Evolutionary conservation across 352 stramenopile species (phyloP).

Genomic region (Phytophthora aleatoria): DNA sequence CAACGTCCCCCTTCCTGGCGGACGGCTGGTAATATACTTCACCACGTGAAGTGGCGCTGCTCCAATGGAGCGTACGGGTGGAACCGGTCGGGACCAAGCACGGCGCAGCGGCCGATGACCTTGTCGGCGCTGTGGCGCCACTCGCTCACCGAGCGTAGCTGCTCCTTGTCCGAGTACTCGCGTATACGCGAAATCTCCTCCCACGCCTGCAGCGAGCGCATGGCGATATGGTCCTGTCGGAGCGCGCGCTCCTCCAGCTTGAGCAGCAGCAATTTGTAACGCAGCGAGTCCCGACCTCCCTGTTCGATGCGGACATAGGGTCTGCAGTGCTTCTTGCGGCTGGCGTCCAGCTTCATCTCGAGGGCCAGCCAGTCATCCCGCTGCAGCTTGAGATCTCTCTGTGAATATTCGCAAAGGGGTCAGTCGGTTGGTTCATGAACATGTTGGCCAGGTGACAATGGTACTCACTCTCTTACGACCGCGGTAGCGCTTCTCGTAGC

Average conservation of each 20-base stretch:
- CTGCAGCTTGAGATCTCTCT: slow-evolving; percentile 37
- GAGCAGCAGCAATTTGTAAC: slow-evolving; percentile 23
- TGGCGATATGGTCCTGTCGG: slow-evolving; percentile 26
- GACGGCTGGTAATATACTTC: slow-evolving; percentile 13
- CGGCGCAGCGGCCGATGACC: slow-evolving; percentile 28
- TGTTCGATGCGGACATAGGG: slow-evolving; percentile 18
- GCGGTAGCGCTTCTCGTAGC: slow-evolving; percentile 51
- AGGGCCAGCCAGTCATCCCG: slow-evolving; percentile 37
- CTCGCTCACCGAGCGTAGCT: slow-evolving; percentile 36
- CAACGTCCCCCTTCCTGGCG: background rate
- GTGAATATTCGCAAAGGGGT: slow-evolving; percentile 8
- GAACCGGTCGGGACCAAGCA: slow-evolving; percentile 23
- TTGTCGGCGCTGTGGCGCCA: slow-evolving; percentile 45
- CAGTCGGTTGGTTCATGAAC: slow-evolving; percentile 9
- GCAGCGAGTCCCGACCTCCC: background rate
- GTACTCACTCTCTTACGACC: slow-evolving; percentile 47
- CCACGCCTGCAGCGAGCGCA: slow-evolving; percentile 29
- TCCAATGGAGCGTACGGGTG: slow-evolving; percentile 36
- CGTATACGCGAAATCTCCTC: slow-evolving; percentile 40
- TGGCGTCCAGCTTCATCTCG: slow-evolving; percentile 34
- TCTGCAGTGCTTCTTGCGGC: slow-evolving; percentile 21
- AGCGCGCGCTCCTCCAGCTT: slow-evolving; percentile 36
- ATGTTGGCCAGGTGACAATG: background rate
- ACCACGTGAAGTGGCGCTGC: slow-evolving; percentile 41
- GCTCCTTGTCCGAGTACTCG: slow-evolving; percentile 44